These are phyloP conservation scores for Hymenoscyphus infarciens DNA, from an alignment of 2,329 filamentous ascomycete genomes.

Conservation along the genomic window DNA sequence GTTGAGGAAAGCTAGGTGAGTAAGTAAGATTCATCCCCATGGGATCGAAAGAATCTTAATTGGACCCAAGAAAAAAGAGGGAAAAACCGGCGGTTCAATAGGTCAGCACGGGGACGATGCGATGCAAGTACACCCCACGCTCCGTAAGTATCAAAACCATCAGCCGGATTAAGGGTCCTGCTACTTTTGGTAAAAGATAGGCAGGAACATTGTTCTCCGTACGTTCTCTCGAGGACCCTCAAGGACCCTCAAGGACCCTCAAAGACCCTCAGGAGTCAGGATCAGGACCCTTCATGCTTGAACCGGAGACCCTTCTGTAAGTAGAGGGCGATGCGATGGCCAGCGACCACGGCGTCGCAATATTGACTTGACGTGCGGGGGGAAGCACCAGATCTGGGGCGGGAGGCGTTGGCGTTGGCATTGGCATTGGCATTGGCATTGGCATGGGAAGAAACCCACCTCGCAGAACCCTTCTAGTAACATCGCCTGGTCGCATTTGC, in stretches of 20 bases:
- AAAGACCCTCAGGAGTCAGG: background rate
- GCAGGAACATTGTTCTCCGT: slow-evolving; percentile 6
- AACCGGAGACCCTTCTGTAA: background rate
- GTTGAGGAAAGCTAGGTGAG: background rate
- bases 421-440: no score
- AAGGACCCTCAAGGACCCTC: background rate
- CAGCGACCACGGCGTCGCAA: background rate
- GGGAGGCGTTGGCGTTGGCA: background rate
- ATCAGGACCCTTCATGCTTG: background rate
- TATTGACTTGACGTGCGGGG: background rate
- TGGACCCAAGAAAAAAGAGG: slow-evolving; percentile 3
- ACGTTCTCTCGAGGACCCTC: slow-evolving; percentile 1
- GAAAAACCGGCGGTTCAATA: background rate
- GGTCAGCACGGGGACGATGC: background rate
- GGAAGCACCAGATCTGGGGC: background rate
- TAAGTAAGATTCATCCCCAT: background rate
- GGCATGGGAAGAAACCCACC: background rate
- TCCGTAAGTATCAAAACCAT: background rate
- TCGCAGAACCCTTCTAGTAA: background rate
- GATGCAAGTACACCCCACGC: background rate
- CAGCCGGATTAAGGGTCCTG: background rate
- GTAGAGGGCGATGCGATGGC: background rate
- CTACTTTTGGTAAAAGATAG: slow-evolving; percentile 6
- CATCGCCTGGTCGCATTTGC: background rate
- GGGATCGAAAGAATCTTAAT: background rate